These are phyloP conservation scores for Epichloe typhina DNA, from an alignment of 2,329 filamentous ascomycete species.

Conservation along the genomic window DNA sequence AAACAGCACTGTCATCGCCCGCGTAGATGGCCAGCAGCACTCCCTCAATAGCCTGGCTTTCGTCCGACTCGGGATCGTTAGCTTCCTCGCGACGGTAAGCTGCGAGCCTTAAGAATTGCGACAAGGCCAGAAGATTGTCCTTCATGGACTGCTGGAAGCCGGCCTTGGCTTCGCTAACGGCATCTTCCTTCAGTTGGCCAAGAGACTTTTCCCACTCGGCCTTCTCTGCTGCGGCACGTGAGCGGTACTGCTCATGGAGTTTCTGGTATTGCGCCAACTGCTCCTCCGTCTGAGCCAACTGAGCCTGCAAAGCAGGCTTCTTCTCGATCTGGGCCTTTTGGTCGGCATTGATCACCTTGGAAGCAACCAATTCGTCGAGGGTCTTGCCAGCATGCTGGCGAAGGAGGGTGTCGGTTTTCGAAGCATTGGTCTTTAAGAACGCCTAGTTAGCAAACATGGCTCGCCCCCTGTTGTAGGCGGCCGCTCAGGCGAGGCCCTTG, in stretches of 20 bases:
- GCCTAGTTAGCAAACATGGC: conserved; percentile 1
- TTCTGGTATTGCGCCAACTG: conserved; percentile 64
- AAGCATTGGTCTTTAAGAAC: conserved; percentile 46
- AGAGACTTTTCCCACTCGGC: conserved; percentile 46
- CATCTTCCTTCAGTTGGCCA: conserved; percentile 41
- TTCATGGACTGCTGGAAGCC: conserved; percentile 40
- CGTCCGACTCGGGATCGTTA: conserved; percentile 48
- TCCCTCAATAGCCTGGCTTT: conserved; percentile 71
- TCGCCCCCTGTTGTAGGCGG: conserved; percentile 17
- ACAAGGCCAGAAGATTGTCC: conserved; percentile 55
- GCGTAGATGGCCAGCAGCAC: conserved; percentile 67
- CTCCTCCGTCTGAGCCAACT: conserved; percentile 58
- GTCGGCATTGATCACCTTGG: conserved; percentile 66
- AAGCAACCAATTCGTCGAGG: conserved; percentile 58
- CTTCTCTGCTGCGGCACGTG: conserved; percentile 44
- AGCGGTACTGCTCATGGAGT: conserved; percentile 58
- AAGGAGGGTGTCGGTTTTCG: conserved; percentile 59
- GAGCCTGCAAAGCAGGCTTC: conserved; percentile 58
- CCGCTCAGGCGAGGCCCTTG: background rate
- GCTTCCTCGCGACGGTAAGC: conserved; percentile 63
- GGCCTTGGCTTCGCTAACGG: conserved; percentile 38
- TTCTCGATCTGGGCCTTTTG: conserved; percentile 67
- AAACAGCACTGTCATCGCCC: conserved; percentile 61
- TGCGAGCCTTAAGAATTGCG: conserved; percentile 68
- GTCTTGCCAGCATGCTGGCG: conserved; percentile 56